A percentile compares a stretch with the other conserved stretches of the same genome.
Conservation (phyloP, 768 basidiomycete genomes). For the Naganishia antarctica region DNA sequence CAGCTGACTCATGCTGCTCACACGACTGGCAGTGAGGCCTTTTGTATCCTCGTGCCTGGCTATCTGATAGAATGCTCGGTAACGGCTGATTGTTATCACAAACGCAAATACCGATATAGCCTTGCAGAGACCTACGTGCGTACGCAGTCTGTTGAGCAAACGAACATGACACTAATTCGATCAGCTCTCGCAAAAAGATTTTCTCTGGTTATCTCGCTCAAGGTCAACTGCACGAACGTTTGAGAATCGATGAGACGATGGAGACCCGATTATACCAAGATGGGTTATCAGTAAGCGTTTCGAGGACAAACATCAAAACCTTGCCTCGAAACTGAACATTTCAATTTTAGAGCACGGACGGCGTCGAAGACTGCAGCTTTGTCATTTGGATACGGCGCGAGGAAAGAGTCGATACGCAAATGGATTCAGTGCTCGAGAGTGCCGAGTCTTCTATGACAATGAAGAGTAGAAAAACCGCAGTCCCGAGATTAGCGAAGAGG, state of each 20-base stretch:
- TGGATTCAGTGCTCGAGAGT: neutral
- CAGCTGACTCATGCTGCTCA: too few relatives aligned
- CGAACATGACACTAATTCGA: slow-evolving; percentile 55
- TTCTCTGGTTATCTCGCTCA: slow-evolving; percentile 76
- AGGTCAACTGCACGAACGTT: slow-evolving; percentile 37
- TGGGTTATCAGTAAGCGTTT: slow-evolving; percentile 54
- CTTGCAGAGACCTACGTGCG: slow-evolving; percentile 49
- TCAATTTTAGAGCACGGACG: slow-evolving; percentile 62
- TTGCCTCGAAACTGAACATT: too few relatives aligned
- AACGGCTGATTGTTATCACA: slow-evolving; percentile 54
- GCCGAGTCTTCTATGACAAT: neutral
- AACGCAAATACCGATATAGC: slow-evolving; percentile 50
- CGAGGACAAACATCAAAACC: too few relatives aligned
- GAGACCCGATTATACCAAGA: slow-evolving; percentile 75
- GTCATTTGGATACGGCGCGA: slow-evolving; percentile 62
- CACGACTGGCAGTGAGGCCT: neutral
- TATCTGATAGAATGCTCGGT: slow-evolving; percentile 2
- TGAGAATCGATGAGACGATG: slow-evolving; percentile 34
- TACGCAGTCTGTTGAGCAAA: neutral
- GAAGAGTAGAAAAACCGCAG: slow-evolving; percentile 13
- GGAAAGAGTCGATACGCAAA: neutral
- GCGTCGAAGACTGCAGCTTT: slow-evolving; percentile 81
- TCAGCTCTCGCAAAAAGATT: slow-evolving; percentile 62
- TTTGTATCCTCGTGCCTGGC: slow-evolving; percentile 53
- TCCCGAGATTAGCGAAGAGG: slow-evolving; percentile 55